phyloP scores from a whole-genome alignment of 176 grass and related monocot species.

The Aegilops umbellulata region DNA sequence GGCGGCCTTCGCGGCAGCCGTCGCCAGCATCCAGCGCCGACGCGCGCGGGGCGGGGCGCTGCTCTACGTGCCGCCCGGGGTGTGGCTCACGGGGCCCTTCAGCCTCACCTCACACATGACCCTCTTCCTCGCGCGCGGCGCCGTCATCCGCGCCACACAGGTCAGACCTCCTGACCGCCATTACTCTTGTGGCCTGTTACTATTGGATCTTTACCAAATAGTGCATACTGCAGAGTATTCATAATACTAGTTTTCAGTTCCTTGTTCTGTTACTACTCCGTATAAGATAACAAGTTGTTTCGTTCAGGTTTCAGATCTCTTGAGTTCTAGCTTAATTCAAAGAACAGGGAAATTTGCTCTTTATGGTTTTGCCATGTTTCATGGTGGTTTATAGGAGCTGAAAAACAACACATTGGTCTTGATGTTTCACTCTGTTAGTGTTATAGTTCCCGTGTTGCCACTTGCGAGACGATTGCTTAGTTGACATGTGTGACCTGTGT shows the following conservation, averaged over 20 bases:
- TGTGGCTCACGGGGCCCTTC: slow-evolving; percentile 87
- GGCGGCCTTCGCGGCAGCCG: slow-evolving; percentile 48
- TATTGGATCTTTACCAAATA: background rate
- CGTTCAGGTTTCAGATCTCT: background rate
- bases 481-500: background rate
- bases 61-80: slow-evolving; percentile 72
- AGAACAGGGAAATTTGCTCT: background rate
- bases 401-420: background rate
- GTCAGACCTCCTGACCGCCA: slow-evolving; percentile 2
- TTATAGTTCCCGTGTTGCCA: background rate
- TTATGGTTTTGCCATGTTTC: background rate
- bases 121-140: slow-evolving; percentile 71
- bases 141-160: slow-evolving; percentile 68
- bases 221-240: too few relatives aligned
- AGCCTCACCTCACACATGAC: slow-evolving; percentile 84
- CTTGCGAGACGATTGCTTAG: background rate
- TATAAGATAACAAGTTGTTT: background rate
- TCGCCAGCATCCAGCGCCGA: slow-evolving; percentile 41
- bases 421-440: background rate
- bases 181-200: background rate
- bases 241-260: background rate
- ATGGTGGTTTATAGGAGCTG: background rate
- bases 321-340: background rate
- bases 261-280: background rate
- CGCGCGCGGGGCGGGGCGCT: slow-evolving; percentile 48